These are phyloP conservation scores for Alternaria sp. DNA, from an alignment of 2,329 filamentous ascomycete species.

Conservation along the genomic window DNA sequence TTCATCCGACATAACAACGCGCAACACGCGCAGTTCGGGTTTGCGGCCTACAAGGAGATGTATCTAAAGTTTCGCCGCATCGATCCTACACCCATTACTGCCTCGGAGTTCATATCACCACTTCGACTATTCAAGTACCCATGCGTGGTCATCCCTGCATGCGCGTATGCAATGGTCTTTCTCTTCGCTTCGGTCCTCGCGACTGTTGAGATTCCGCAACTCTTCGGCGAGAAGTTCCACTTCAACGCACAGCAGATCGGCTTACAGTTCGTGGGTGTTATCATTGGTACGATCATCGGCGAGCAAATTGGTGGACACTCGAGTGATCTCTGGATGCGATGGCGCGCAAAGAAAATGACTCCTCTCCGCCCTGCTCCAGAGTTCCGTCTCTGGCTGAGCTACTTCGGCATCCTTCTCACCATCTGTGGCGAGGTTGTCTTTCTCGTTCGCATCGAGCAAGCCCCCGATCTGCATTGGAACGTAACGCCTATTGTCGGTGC, in stretches of 20 bases:
- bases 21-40: conserved; percentile 29
- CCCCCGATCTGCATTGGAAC: conserved; percentile 57
- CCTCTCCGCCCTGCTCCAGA: conserved; percentile 58
- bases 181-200: conserved; percentile 60
- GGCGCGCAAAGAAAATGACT: conserved; percentile 44
- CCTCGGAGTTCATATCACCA: conserved; percentile 60
- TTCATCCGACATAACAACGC: conserved; percentile 55
- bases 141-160: conserved; percentile 58
- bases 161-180: conserved; percentile 64
- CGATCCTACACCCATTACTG: conserved; percentile 58
- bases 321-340: conserved; percentile 61
- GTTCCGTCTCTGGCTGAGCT: conserved; percentile 64
- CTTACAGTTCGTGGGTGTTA: conserved; percentile 63
- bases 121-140: conserved; percentile 54
- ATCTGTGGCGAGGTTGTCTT: conserved; percentile 63
- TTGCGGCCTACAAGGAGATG: conserved; percentile 51
- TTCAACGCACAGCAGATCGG: conserved; percentile 65
- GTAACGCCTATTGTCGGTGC: conserved; percentile 63
- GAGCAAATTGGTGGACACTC: conserved; percentile 63
- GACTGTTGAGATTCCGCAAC: conserved; percentile 65
- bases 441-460: conserved; percentile 57
- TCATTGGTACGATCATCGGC: conserved; percentile 64
- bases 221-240: conserved; percentile 62
- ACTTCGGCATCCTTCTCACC: conserved; percentile 58
- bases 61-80: conserved; percentile 59